Percentiles rank a stretch among this genome's conserved stretches.
phyloP scores from a whole-genome alignment of 345 rosid species.

The Cardamine chenopodiifolia region DNA sequence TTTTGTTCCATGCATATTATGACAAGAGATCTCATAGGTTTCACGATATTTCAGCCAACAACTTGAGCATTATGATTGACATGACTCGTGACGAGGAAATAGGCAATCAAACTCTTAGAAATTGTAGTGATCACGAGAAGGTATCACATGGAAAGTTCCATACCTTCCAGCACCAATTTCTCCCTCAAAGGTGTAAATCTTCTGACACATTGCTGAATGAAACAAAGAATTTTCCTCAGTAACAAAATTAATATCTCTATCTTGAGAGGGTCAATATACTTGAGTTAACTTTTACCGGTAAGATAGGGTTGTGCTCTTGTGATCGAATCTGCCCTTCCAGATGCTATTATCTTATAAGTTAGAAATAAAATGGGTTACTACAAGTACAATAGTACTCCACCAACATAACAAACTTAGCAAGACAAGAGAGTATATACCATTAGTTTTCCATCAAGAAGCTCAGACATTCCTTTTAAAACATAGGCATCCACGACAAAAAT shows the following conservation, averaged over 20 bases:
- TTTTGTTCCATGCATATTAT: slow-evolving; percentile 9
- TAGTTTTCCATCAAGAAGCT: slow-evolving; percentile 60
- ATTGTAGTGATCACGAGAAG: slow-evolving; percentile 1
- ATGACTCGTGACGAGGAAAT: background rate
- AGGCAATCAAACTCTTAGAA: slow-evolving; percentile 12
- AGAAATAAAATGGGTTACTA: slow-evolving; percentile 23
- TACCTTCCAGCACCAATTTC: slow-evolving; percentile 89
- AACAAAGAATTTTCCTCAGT: slow-evolving; percentile 26
- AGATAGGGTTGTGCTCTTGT: slow-evolving; percentile 75
- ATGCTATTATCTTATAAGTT: slow-evolving; percentile 61
- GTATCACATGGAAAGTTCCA: slow-evolving; percentile 39
- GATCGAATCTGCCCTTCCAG: slow-evolving; percentile 76
- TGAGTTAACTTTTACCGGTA: slow-evolving; percentile 55
- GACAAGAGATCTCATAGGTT: slow-evolving; percentile 8
- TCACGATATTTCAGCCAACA: background rate
- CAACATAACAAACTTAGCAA: slow-evolving; percentile 10
- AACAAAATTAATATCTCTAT: slow-evolving; percentile 13
- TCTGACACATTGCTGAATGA: slow-evolving; percentile 72
- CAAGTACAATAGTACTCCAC: slow-evolving; percentile 1
- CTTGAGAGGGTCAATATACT: slow-evolving; percentile 26
- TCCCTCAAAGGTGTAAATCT: slow-evolving; percentile 69
- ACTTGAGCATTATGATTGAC: slow-evolving; percentile 14
- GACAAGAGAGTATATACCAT: slow-evolving; percentile 52
- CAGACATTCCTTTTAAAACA: slow-evolving; percentile 65
- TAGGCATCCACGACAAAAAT: slow-evolving; percentile 66